A percentile compares a stretch with the other conserved stretches of the same genome.
phyloP scores from a whole-genome alignment of 208 protist species.

The Leishmania aethiopica region DNA sequence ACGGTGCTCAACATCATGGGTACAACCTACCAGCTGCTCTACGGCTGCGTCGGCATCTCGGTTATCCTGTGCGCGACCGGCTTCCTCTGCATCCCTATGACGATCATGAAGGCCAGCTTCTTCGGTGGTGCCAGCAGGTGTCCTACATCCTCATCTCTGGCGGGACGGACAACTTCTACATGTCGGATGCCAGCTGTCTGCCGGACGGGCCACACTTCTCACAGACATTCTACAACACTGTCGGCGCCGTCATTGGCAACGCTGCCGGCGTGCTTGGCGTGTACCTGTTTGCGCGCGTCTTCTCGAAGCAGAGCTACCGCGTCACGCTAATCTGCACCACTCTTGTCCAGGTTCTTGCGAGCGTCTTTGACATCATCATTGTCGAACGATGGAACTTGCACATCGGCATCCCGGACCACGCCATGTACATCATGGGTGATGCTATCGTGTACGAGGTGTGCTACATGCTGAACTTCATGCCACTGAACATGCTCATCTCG shows the following conservation, averaged over 20 bases:
- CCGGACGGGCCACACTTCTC: slow-evolving; percentile 57
- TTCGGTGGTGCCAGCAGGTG: slow-evolving; percentile 41
- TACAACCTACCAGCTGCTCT: slow-evolving; percentile 36
- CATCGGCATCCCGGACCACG: slow-evolving; percentile 44
- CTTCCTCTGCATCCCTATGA: slow-evolving; percentile 45
- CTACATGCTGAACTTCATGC: slow-evolving; percentile 71
- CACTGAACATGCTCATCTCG: slow-evolving; percentile 68
- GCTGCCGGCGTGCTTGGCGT: slow-evolving; percentile 37
- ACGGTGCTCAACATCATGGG: slow-evolving; percentile 38
- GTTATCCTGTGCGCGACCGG: slow-evolving; percentile 33
- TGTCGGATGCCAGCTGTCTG: slow-evolving; percentile 32
- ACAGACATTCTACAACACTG: slow-evolving; percentile 52
- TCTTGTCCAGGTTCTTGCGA: slow-evolving; percentile 41
- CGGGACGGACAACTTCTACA: slow-evolving; percentile 60
- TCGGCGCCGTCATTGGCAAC: slow-evolving; percentile 42
- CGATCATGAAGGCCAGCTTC: slow-evolving; percentile 45
- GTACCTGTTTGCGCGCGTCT: slow-evolving; percentile 44
- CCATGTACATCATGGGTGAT: slow-evolving; percentile 69
- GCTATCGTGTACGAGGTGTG: slow-evolving; percentile 56
- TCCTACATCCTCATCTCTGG: slow-evolving; percentile 49
- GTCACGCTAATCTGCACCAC: slow-evolving; percentile 50
- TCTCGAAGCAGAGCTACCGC: slow-evolving; percentile 47
- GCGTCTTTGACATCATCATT: slow-evolving; percentile 70
- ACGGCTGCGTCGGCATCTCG: slow-evolving; percentile 28
- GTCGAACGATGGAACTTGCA: slow-evolving; percentile 60